A percentile compares a stretch with the other conserved stretches of the same genome.
These are phyloP conservation scores for Paecilomyces variotii DNA, from an alignment of 2,329 filamentous ascomycete genomes.

Conservation along the genomic window DNA sequence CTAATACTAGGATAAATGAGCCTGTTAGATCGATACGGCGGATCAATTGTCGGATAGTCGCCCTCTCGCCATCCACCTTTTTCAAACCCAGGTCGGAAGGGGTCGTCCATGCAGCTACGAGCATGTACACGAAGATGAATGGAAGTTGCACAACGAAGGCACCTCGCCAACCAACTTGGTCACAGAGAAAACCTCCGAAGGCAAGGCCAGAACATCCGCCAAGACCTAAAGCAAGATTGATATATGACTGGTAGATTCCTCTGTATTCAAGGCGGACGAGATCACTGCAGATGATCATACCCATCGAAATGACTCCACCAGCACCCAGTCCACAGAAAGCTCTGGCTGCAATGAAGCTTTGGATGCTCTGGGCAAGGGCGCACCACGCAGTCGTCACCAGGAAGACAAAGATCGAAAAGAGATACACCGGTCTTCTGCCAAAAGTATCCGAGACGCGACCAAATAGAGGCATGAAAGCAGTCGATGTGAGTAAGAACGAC, in stretches of 20 bases:
- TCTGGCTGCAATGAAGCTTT: slow-evolving; percentile 61
- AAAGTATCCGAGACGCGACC: slow-evolving; percentile 67
- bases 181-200: slow-evolving; percentile 32
- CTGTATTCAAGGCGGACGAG: slow-evolving; percentile 63
- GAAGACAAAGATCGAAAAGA: slow-evolving; percentile 56
- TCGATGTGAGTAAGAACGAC: slow-evolving; percentile 67
- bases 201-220: slow-evolving; percentile 32
- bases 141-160: slow-evolving; percentile 45
- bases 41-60: slow-evolving; percentile 35
- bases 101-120: slow-evolving; percentile 37
- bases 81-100: slow-evolving; percentile 40
- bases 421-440: slow-evolving; percentile 60
- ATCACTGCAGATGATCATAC: slow-evolving; percentile 54
- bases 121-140: slow-evolving; percentile 37
- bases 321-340: slow-evolving; percentile 66
- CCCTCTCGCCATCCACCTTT: slow-evolving; percentile 31
- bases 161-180: slow-evolving; percentile 33
- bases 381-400: slow-evolving; percentile 62
- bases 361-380: slow-evolving; percentile 59
- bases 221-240: slow-evolving; percentile 30
- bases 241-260: slow-evolving; percentile 35
- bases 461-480: slow-evolving; percentile 66
- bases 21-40: slow-evolving; percentile 44
- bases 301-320: slow-evolving; percentile 63
- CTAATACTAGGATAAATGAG: slow-evolving; percentile 38